Base-by-base conservation (phyloP, 371 early-diverging fungal species). In the Smittium culicis region DNA sequence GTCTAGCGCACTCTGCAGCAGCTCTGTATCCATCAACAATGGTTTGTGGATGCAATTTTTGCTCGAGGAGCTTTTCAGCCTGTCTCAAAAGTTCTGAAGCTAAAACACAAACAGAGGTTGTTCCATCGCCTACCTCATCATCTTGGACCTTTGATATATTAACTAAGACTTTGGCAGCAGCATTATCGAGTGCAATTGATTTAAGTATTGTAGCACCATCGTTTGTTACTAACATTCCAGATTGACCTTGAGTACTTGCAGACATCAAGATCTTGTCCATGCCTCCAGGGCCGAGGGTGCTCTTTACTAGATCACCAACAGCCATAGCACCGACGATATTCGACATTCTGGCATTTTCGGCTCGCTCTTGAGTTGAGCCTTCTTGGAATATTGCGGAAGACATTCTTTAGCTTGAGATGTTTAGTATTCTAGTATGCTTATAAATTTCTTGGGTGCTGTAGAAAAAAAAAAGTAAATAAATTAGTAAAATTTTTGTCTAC, bases 181-280 rank as follows among this genome's bases (percentile, higher is more conserved):
- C 92, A 76, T 96, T 96, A 79, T 99, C 98, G 54, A 99, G 85
- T 24, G 92, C 89, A 69, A 99, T 93, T 56, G 94, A 94, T 78
- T 99, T 99, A 58, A 99, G 82, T 74, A 99, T 98, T 35, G 99
- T 99, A 24, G 99, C 99, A 63, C 99, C 99, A 80, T 99, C 99
- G 81, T 99, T 99, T 20, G 99, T 98, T 57, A 99, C 97, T 72
- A 90, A 81, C 71, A 97, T 87, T 69, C 90, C 87, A 54, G 81
- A 85, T 54, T 83, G 79, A 65, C 79, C 74, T 16, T 63, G 67
- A 27, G 66, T 69, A 14, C 81, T 73, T 35, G 91, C 81, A 64
- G 98, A 91, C 77, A 98, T 94, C 75, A 99, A 89, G 70, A 98
- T 93, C 81, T 98, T 98, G 84, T 98, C 91, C 89, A 78, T 89